Conservation (phyloP, 257 asterid species). For the Galeopsis tetrahit region DNA sequence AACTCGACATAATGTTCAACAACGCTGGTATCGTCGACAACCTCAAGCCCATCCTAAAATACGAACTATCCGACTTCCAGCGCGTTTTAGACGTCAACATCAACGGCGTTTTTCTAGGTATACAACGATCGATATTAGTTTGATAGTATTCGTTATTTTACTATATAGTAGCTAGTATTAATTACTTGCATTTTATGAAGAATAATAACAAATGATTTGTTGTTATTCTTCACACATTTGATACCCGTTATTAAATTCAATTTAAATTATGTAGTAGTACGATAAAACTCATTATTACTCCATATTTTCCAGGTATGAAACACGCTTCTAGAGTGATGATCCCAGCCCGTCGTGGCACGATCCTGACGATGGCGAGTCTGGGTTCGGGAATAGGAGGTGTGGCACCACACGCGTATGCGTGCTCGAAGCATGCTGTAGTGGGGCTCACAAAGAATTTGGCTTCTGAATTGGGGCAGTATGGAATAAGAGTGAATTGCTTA, state of each 20-base stretch:
- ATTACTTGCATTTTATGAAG: no score
- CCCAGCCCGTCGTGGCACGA: constrained; percentile 50
- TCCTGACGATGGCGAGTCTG: constrained; percentile 51
- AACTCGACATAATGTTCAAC: constrained; percentile 65
- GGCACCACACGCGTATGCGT: constrained; percentile 51
- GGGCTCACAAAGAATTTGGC: constrained; percentile 62
- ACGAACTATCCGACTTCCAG: constrained; percentile 41
- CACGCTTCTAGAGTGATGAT: constrained; percentile 64
- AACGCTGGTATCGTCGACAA: constrained; percentile 52
- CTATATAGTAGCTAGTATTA: no score
- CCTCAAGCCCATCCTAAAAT: constrained; percentile 38
- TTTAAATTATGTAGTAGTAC: no score
- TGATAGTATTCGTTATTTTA: neutral
- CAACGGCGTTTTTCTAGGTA: constrained; percentile 53
- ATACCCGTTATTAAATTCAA: no score
- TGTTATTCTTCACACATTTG: no score
- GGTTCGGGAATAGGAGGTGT: constrained; percentile 44
- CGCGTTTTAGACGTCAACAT: constrained; percentile 47
- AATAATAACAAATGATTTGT: no score
- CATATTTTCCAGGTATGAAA: constrained; percentile 32
- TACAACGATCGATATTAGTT: neutral
- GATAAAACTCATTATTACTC: no score
- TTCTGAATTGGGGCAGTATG: constrained; percentile 54
- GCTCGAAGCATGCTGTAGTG: constrained; percentile 61
- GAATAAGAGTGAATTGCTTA: constrained; percentile 55